Percentiles rank a stretch among this genome's conserved stretches.
Conservation (phyloP, 2,329 filamentous ascomycete genomes). For the Trichoderma sp. region DNA sequence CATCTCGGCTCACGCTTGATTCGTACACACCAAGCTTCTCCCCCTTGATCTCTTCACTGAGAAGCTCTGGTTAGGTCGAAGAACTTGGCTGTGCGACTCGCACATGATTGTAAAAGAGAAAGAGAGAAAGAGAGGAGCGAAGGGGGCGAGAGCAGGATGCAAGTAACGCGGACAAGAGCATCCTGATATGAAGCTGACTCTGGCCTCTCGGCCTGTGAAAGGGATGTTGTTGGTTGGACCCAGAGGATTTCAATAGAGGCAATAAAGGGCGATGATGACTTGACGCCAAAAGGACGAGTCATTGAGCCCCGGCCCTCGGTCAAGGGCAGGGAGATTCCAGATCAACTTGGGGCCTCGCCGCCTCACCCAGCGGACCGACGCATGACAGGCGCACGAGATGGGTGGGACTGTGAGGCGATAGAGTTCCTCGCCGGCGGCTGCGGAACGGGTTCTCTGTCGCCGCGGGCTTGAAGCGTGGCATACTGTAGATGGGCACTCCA, state of each 20-base stretch:
- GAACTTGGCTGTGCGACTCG: not conserved
- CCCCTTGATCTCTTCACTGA: not conserved
- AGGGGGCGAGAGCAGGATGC: slow-evolving; percentile 1
- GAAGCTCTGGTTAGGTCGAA: not conserved
- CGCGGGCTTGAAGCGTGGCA: slow-evolving; percentile 20
- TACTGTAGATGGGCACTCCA: not conserved
- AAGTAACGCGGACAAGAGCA: not conserved
- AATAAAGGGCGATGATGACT: slow-evolving; percentile 21
- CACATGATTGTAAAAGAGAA: not conserved
- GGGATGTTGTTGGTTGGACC: slow-evolving; percentile 13
- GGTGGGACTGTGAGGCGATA: slow-evolving; percentile 24
- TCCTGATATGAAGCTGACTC: not conserved
- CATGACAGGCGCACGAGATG: slow-evolving; percentile 26
- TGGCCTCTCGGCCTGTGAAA: not conserved
- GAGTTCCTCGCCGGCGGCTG: slow-evolving; percentile 20
- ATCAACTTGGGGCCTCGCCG: slow-evolving; percentile 20
- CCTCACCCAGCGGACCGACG: slow-evolving; percentile 24
- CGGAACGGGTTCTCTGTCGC: slow-evolving; percentile 25
- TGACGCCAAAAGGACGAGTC: slow-evolving; percentile 23
- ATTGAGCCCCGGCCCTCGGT: slow-evolving; percentile 16
- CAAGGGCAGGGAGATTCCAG: slow-evolving; percentile 18
- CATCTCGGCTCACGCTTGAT: not conserved
- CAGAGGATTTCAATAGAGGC: slow-evolving; percentile 20
- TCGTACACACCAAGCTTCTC: not conserved
- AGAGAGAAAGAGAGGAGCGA: not conserved